These are phyloP conservation scores for Pestalotiopsis sp. DNA, from an alignment of 2,329 filamentous ascomycete species.

Conservation along the genomic window DNA sequence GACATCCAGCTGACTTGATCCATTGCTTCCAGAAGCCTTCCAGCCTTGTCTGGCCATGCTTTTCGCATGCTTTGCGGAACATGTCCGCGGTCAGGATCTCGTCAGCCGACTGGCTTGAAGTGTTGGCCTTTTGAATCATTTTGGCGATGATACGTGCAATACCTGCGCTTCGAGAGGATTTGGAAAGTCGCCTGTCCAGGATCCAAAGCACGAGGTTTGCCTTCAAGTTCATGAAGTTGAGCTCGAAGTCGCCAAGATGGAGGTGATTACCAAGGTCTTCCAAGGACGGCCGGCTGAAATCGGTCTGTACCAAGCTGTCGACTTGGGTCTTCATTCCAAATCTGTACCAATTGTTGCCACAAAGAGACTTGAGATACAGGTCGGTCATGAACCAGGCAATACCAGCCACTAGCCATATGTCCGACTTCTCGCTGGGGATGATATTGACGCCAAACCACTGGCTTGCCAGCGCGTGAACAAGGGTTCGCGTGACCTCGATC, in stretches of 20 bases:
- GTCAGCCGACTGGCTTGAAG: slow-evolving; percentile 58
- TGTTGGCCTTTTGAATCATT: slow-evolving; percentile 83
- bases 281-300: slow-evolving; percentile 80
- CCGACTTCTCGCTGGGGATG: slow-evolving; percentile 75
- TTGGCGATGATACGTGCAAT: slow-evolving; percentile 83
- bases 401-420: slow-evolving; percentile 87
- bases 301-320: slow-evolving; percentile 78
- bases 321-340: slow-evolving; percentile 85
- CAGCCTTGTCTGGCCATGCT: slow-evolving; percentile 80
- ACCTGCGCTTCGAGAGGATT: slow-evolving; percentile 81
- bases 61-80: slow-evolving; percentile 84
- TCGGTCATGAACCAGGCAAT: slow-evolving; percentile 95
- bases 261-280: slow-evolving; percentile 77
- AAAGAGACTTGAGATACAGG: slow-evolving; percentile 84
- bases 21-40: slow-evolving; percentile 94
- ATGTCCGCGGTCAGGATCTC: slow-evolving; percentile 72
- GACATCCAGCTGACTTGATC: slow-evolving; percentile 86
- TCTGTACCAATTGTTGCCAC: slow-evolving; percentile 91
- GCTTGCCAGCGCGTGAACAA: slow-evolving; percentile 82
- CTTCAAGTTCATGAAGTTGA: slow-evolving; percentile 89
- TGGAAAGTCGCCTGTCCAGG: slow-evolving; percentile 85
- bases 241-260: slow-evolving; percentile 79
- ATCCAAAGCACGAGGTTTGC: slow-evolving; percentile 91
- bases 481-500: slow-evolving; percentile 74
- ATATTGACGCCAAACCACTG: slow-evolving; percentile 97